Evolutionary conservation across 306 rosid species (phyloP).

Genomic region (Sechiopsis laciniata): DNA sequence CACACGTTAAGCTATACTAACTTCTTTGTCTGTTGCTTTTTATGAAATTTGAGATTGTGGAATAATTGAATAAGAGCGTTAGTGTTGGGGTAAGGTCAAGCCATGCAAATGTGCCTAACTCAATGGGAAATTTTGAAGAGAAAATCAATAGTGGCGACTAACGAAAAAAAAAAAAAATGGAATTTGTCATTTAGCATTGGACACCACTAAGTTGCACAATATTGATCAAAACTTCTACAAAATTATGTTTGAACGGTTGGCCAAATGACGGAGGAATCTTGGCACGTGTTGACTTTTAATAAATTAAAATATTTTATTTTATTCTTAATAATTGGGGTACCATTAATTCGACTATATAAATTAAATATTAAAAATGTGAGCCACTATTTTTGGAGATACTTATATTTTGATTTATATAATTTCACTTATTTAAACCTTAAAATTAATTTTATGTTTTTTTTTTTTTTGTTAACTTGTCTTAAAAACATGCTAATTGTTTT

Average conservation of each 20-base stretch:
- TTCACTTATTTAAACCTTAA: too few relatives aligned
- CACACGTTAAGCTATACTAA: not conserved
- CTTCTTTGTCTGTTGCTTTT: not conserved
- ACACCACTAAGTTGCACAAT: too few relatives aligned
- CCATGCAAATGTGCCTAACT: conserved; percentile 14
- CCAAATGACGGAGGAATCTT: conserved; percentile 8
- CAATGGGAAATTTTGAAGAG: not conserved
- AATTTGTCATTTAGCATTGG: conserved; percentile 4
- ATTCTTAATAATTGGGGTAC: not conserved
- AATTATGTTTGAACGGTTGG: conserved; percentile 19
- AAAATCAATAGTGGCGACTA: not conserved
- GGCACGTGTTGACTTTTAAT: conserved; percentile 23
- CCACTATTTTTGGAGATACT: too few relatives aligned
- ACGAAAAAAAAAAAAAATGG: not conserved
- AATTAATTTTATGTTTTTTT: too few relatives aligned
- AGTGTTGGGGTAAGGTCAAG: conserved; percentile 8
- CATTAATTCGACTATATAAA: not conserved
- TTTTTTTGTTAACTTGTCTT: too few relatives aligned
- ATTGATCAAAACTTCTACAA: not conserved
- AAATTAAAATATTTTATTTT: not conserved
- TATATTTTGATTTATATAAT: too few relatives aligned
- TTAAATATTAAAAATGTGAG: too few relatives aligned
- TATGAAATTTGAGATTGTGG: not conserved
- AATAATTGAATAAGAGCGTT: not conserved
- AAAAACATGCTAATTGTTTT: too few relatives aligned